Evolutionary conservation across 352 stramenopile genomes (phyloP).

Genomic region (Globisporangium uncinulatum): DNA sequence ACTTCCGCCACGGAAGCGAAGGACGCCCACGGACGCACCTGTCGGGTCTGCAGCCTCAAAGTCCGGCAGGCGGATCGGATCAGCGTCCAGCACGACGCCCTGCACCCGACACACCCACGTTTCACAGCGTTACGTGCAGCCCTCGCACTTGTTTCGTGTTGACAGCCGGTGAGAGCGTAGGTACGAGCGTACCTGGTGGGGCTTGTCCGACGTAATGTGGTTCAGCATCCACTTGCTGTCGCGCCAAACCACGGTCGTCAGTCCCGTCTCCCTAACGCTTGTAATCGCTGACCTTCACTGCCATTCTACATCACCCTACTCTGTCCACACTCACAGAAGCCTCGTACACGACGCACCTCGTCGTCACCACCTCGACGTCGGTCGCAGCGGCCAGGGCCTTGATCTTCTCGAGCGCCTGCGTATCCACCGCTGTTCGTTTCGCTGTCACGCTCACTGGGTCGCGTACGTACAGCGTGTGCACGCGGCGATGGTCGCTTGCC

Average conservation of each 20-base stretch:
- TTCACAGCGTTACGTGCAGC: not conserved
- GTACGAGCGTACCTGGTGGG: slow-evolving; percentile 47
- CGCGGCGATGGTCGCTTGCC: slow-evolving; percentile 40
- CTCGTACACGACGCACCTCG: slow-evolving; percentile 25
- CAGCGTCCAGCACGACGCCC: slow-evolving; percentile 71
- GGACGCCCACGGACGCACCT: slow-evolving; percentile 13
- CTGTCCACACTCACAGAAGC: not conserved
- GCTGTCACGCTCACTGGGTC: slow-evolving; percentile 16
- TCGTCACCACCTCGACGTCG: slow-evolving; percentile 22
- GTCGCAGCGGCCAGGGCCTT: slow-evolving; percentile 27
- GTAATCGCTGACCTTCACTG: not conserved
- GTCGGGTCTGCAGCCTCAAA: slow-evolving; percentile 42
- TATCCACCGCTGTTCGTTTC: slow-evolving; percentile 32
- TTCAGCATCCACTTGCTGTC: slow-evolving; percentile 82
- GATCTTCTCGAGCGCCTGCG: slow-evolving; percentile 37
- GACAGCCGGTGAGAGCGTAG: not conserved
- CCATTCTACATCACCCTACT: not conserved
- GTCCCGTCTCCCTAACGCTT: not conserved
- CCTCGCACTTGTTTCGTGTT: not conserved
- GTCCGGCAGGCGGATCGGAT: slow-evolving; percentile 45
- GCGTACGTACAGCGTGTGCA: slow-evolving; percentile 49
- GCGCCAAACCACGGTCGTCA: not conserved
- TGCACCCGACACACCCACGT: slow-evolving; percentile 8
- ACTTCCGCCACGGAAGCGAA: no score
- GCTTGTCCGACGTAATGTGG: slow-evolving; percentile 75